Percentiles rank a stretch among this genome's conserved stretches.
These are phyloP conservation scores for Nicotiana knightiana DNA, from an alignment of 257 asterid genomes.

Conservation along the genomic window DNA sequence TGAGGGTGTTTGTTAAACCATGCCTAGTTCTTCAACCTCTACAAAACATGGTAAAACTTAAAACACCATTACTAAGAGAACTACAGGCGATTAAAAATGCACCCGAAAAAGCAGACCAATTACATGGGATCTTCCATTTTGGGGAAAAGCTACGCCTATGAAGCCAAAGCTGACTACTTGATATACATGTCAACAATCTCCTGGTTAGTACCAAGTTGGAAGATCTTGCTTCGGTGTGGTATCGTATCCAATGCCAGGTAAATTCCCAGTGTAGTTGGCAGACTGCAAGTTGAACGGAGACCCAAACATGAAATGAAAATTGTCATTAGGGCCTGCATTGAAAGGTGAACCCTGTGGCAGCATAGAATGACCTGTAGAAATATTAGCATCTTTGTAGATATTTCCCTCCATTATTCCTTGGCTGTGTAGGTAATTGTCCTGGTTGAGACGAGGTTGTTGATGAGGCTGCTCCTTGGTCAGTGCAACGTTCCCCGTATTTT, in stretches of 20 bases:
- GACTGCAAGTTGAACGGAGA: slow-evolving; percentile 40
- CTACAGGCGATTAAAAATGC: slow-evolving; percentile 20
- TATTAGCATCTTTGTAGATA: slow-evolving; percentile 32
- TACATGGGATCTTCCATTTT: neutral
- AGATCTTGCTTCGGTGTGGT: slow-evolving; percentile 40
- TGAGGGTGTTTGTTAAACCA: slow-evolving; percentile 32
- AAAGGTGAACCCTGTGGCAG: slow-evolving; percentile 33
- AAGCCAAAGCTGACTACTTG: slow-evolving; percentile 7
- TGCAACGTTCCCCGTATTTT: slow-evolving; percentile 16
- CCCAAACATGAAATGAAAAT: slow-evolving; percentile 47
- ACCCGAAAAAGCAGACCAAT: slow-evolving; percentile 8
- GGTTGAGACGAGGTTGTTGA: slow-evolving; percentile 32
- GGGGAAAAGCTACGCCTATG: neutral
- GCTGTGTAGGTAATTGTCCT: slow-evolving; percentile 29
- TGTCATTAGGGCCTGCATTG: slow-evolving; percentile 31
- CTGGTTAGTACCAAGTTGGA: slow-evolving; percentile 48
- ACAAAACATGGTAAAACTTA: slow-evolving; percentile 12
- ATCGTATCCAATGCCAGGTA: slow-evolving; percentile 34
- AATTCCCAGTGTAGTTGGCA: slow-evolving; percentile 34
- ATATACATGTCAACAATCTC: neutral
- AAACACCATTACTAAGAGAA: slow-evolving; percentile 19
- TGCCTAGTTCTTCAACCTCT: slow-evolving; percentile 18
- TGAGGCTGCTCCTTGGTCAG: slow-evolving; percentile 28
- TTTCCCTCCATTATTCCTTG: slow-evolving; percentile 39
- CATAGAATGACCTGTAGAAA: slow-evolving; percentile 23